Evolutionary conservation across 345 rosid genomes (phyloP).

Genomic region (Hirschfeldia incana): DNA sequence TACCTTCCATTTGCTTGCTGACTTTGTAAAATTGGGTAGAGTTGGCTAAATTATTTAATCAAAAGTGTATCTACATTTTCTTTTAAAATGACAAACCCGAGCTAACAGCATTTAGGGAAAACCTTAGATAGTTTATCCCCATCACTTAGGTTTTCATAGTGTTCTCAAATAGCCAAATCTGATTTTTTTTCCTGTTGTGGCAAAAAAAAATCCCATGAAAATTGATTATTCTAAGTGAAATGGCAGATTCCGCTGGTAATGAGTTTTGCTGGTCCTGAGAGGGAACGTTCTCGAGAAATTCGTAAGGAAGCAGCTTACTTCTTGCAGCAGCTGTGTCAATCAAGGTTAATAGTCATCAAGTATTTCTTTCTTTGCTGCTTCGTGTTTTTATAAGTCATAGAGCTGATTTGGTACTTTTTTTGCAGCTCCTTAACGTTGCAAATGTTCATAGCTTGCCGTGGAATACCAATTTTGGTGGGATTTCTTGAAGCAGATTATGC

Average conservation of each 20-base stretch:
- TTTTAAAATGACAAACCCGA: neutral
- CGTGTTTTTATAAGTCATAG: conserved; percentile 21
- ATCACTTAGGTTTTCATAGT: neutral
- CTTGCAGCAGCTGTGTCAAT: conserved; percentile 94
- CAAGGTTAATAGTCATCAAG: conserved; percentile 54
- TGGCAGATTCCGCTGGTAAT: conserved; percentile 85
- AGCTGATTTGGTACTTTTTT: conserved; percentile 39
- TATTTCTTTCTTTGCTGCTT: conserved; percentile 2
- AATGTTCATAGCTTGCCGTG: conserved; percentile 97
- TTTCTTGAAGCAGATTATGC: conserved; percentile 98
- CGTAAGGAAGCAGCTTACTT: conserved; percentile 97
- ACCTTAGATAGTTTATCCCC: neutral
- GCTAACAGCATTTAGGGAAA: neutral
- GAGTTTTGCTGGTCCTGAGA: conserved; percentile 76
- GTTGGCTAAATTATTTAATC: neutral
- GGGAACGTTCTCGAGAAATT: conserved; percentile 74
- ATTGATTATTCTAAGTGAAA: conserved; percentile 18
- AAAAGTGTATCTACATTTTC: neutral
- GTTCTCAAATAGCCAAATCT: neutral
- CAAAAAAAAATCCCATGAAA: neutral
- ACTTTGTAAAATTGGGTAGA: neutral
- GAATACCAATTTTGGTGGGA: conserved; percentile 93
- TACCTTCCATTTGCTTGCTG: conserved; percentile 21
- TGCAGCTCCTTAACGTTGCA: conserved; percentile 91
- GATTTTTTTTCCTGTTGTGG: neutral